Evolutionary conservation across 2,329 filamentous ascomycete species (phyloP).

Genomic region (Pochonia chlamydosporia): DNA sequence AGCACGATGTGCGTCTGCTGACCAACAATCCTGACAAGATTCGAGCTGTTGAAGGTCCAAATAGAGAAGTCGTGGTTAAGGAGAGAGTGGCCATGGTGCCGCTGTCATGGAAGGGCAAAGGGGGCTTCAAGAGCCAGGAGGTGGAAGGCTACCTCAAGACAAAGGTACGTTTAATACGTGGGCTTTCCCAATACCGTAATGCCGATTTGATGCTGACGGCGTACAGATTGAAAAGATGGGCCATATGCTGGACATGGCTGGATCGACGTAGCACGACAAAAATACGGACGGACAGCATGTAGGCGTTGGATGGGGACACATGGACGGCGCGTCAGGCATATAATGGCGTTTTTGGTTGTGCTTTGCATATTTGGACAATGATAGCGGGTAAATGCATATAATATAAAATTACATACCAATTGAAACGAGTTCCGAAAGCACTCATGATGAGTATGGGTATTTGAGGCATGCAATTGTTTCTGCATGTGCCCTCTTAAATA

Average conservation of each 20-base stretch:
- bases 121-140: slow-evolving; percentile 80
- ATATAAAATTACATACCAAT: not conserved
- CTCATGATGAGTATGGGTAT: too few species aligned
- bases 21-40: slow-evolving; percentile 99
- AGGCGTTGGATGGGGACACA: not conserved
- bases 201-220: slow-evolving; percentile 13
- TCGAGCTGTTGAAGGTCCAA: slow-evolving; percentile 85
- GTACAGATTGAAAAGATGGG: slow-evolving; percentile 80
- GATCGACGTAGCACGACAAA: slow-evolving; percentile 9
- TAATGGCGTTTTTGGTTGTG: not conserved
- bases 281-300: not conserved
- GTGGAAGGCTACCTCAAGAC: slow-evolving; percentile 92
- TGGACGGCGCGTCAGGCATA: not conserved
- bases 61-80: slow-evolving; percentile 77
- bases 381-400: not conserved
- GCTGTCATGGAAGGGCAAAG: slow-evolving; percentile 80
- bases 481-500: too few species aligned
- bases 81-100: slow-evolving; percentile 96
- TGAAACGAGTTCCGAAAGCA: too few species aligned
- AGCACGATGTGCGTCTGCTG: slow-evolving; percentile 71
- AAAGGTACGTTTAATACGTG: slow-evolving; percentile 67
- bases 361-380: not conserved
- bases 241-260: slow-evolving; percentile 62
- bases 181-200: not conserved
- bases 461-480: too few species aligned